phyloP scores from a whole-genome alignment of 352 stramenopile species.

The Phytophthora kernoviae region DNA sequence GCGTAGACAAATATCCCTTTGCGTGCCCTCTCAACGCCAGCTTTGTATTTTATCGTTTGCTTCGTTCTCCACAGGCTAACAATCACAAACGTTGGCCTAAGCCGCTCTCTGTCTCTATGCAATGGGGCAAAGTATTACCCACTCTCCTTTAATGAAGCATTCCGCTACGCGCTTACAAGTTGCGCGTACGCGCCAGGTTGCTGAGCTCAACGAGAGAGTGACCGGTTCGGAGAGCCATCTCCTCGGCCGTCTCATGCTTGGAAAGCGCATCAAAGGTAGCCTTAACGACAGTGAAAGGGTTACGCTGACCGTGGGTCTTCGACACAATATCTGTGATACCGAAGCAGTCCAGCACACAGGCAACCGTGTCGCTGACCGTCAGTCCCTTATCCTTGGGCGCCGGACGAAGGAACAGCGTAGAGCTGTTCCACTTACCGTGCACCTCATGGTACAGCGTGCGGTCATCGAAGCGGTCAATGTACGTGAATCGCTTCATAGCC shows the following conservation, averaged over 20 bases:
- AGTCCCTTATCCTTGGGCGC: slow-evolving; percentile 72
- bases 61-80: slow-evolving; percentile 18
- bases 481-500: slow-evolving; percentile 94
- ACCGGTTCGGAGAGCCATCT: slow-evolving; percentile 93
- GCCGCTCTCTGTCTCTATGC: slow-evolving; percentile 29
- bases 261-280: slow-evolving; percentile 95
- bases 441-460: slow-evolving; percentile 92
- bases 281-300: slow-evolving; percentile 94
- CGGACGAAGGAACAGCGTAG: slow-evolving; percentile 89
- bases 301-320: slow-evolving; percentile 94
- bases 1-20: too few relatives aligned
- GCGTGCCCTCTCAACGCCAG: not conserved
- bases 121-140: slow-evolving; percentile 21
- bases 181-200: slow-evolving; percentile 71
- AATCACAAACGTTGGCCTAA: slow-evolving; percentile 20
- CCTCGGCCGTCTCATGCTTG: slow-evolving; percentile 94
- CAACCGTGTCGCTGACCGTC: slow-evolving; percentile 81
- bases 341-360: slow-evolving; percentile 88
- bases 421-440: slow-evolving; percentile 95
- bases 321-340: slow-evolving; percentile 93
- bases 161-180: slow-evolving; percentile 50
- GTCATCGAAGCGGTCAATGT: slow-evolving; percentile 94
- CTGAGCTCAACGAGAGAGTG: slow-evolving; percentile 84
- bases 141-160: slow-evolving; percentile 23
- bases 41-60: slow-evolving; percentile 26